These are phyloP conservation scores for Apiotrichum sp. DNA, from an alignment of 1,284 basidiomycete species.

Conservation along the genomic window DNA sequence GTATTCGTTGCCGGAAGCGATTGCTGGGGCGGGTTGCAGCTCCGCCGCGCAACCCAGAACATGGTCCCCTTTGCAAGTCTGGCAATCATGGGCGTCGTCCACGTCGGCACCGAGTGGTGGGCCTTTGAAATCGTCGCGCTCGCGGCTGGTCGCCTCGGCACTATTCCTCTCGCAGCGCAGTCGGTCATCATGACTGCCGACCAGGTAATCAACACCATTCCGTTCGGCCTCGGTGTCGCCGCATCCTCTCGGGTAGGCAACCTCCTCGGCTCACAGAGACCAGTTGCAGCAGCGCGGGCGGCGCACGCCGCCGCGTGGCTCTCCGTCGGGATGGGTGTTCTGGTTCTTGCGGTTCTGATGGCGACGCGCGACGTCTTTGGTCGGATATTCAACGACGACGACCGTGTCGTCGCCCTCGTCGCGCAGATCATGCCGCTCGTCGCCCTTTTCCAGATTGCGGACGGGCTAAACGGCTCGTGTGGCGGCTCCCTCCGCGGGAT, in stretches of 20 bases:
- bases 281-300: neutral
- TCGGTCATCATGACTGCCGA: slow-evolving; percentile 8
- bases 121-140: slow-evolving; percentile 6
- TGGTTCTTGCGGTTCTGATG: slow-evolving; percentile 3
- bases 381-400: slow-evolving; percentile 4
- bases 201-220: slow-evolving; percentile 8
- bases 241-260: slow-evolving; percentile 3
- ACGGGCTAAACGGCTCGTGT: slow-evolving; percentile 5
- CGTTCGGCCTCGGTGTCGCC: slow-evolving; percentile 5
- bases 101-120: slow-evolving; percentile 9
- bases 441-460: slow-evolving; percentile 6
- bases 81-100: slow-evolving; percentile 3
- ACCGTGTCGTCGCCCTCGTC: neutral
- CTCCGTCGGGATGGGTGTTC: neutral
- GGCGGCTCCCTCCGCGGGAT: slow-evolving; percentile 2
- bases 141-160: slow-evolving; percentile 3
- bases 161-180: slow-evolving; percentile 4
- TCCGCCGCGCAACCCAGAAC: slow-evolving; percentile 2
- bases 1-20: neutral
- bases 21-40: slow-evolving; percentile 5
- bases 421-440: slow-evolving; percentile 6
- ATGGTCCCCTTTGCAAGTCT: slow-evolving; percentile 1
- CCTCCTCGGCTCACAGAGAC: slow-evolving; percentile 3
- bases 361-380: neutral
- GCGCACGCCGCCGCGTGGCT: slow-evolving; percentile 1